These are phyloP conservation scores for Kalanchoe fedtschenkoi DNA, from an alignment of 164 flowering plant genomes.

Conservation along the genomic window DNA sequence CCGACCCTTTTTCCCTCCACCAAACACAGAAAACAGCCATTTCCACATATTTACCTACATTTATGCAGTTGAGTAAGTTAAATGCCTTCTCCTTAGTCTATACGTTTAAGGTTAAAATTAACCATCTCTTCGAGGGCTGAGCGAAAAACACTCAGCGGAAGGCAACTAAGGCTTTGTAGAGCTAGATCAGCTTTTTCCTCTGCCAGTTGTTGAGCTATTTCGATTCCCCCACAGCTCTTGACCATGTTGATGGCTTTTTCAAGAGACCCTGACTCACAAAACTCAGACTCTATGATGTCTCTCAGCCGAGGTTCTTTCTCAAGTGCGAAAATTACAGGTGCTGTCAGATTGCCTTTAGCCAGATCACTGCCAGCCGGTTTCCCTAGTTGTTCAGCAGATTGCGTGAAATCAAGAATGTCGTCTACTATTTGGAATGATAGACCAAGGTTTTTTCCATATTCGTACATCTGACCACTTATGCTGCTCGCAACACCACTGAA, in stretches of 20 bases:
- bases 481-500: slow-evolving; percentile 56
- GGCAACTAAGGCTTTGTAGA: slow-evolving; percentile 53
- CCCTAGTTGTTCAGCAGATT: slow-evolving; percentile 86
- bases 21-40: not conserved
- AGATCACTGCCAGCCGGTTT: slow-evolving; percentile 88
- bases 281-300: slow-evolving; percentile 82
- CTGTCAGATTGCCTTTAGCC: slow-evolving; percentile 85
- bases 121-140: slow-evolving; percentile 79
- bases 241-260: slow-evolving; percentile 59
- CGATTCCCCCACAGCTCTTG: slow-evolving; percentile 60
- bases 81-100: slow-evolving; percentile 26
- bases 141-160: slow-evolving; percentile 52
- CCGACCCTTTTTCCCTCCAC: not conserved
- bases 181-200: slow-evolving; percentile 72
- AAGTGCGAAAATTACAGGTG: slow-evolving; percentile 88
- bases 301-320: slow-evolving; percentile 59
- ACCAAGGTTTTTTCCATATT: slow-evolving; percentile 84
- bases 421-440: slow-evolving; percentile 92
- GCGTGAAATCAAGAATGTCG: slow-evolving; percentile 90
- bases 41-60: not conserved
- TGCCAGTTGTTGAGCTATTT: slow-evolving; percentile 60
- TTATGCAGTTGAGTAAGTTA: not conserved
- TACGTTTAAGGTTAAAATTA: slow-evolving; percentile 57
- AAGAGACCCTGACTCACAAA: slow-evolving; percentile 68
- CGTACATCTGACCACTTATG: slow-evolving; percentile 54